Conservation (phyloP, 306 rosid species). For the Ziziphus jujuba region DNA sequence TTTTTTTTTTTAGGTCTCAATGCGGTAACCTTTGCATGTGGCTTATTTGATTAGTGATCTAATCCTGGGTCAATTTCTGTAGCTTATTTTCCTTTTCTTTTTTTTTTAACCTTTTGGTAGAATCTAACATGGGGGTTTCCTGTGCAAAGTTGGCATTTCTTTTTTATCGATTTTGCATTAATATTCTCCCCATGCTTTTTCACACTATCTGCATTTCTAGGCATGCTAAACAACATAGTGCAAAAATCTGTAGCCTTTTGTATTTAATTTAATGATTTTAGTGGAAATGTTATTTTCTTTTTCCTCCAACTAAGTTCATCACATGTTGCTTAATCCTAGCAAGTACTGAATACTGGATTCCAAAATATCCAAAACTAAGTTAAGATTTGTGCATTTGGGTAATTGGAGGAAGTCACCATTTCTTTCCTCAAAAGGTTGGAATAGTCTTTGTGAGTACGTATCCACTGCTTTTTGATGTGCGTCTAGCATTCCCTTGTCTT, state of each 20-base stretch:
- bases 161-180: too few species aligned
- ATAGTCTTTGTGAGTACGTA: constrained; percentile 1
- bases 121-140: not conserved
- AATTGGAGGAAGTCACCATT: constrained; percentile 2
- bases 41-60: not conserved
- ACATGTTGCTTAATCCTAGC: too few species aligned
- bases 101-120: not conserved
- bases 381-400: not conserved
- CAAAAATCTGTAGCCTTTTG: not conserved
- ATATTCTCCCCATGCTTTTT: constrained; percentile 2
- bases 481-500: too few species aligned
- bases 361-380: too few species aligned
- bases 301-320: not conserved
- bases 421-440: not conserved
- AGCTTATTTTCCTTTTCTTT: too few species aligned
- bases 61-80: not conserved
- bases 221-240: too few species aligned
- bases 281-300: constrained; percentile 12
- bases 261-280: not conserved
- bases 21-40: not conserved
- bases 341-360: too few species aligned
- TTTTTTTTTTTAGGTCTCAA: not conserved
- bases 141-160: not conserved
- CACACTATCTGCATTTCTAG: too few species aligned
- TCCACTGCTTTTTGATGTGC: constrained; percentile 12